These are phyloP conservation scores for Scenedesmus sp. DNA, from an alignment of 163 green algal genomes.

Conservation along the genomic window DNA sequence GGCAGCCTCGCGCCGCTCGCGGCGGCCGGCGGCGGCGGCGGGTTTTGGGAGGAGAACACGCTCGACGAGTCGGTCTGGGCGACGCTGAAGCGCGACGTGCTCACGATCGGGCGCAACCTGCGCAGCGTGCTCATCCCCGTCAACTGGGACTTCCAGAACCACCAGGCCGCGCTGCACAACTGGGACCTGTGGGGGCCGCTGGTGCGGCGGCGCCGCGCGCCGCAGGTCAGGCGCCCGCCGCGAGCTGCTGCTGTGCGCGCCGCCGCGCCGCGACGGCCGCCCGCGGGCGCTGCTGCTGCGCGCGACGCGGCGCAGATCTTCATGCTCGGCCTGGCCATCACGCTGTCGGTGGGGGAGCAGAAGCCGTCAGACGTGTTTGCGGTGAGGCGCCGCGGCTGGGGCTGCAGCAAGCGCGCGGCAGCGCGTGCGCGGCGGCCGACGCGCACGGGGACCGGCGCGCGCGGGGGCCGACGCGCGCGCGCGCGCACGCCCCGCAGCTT, in stretches of 20 bases:
- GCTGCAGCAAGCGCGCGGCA: not conserved
- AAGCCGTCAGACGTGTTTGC: slow-evolving; percentile 80
- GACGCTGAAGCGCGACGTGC: slow-evolving; percentile 92
- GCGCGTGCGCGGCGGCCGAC: not conserved
- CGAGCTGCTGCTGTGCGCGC: no score
- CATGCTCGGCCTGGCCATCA: slow-evolving; percentile 81
- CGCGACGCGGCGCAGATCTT: slow-evolving; percentile 70
- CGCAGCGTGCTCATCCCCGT: slow-evolving; percentile 88
- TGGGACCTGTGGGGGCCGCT: slow-evolving; percentile 99
- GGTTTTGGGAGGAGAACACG: slow-evolving; percentile 69
- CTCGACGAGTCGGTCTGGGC: slow-evolving; percentile 93
- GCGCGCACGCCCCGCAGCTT: slow-evolving; percentile 64
- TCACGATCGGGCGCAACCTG: slow-evolving; percentile 88
- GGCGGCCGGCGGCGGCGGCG: not conserved
- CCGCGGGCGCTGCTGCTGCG: slow-evolving; percentile 19
- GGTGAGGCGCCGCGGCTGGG: no score
- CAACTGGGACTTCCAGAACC: slow-evolving; percentile 75
- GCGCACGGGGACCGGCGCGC: no score
- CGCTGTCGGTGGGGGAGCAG: slow-evolving; percentile 74
- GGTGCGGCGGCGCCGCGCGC: no score
- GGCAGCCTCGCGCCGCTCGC: no score
- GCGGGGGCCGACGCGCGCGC: no score
- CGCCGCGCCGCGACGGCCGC: no score
- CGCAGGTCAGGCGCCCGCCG: no score
- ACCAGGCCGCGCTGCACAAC: slow-evolving; percentile 87